Base-by-base conservation (phyloP, 2,329 filamentous ascomycete genomes). In the Pseudohalonectria lignicola region DNA sequence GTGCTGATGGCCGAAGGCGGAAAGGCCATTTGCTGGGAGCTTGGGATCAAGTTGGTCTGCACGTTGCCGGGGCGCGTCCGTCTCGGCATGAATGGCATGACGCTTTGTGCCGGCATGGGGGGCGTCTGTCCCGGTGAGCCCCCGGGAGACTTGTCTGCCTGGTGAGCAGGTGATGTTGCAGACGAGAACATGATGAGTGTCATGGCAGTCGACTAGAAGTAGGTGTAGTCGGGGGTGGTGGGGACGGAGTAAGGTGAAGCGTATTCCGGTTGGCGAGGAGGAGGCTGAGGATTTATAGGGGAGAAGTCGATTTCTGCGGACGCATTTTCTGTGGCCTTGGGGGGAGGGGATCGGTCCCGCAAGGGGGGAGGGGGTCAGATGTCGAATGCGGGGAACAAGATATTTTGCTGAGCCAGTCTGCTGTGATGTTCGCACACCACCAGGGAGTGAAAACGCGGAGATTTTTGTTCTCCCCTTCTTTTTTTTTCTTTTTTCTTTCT, bases 1-100 rank as follows among this genome's bases (percentile, higher is more conserved):
- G 64, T 61, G 59, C 71, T 76, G 47, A 73, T 62, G 43, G 72
- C 66, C 26, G 73, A 76, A 29, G 61, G 53, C 25, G 72, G 68
- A 30, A 69, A 51, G 23, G 61, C 60, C 35, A 53, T 51, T 43
- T 63, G 49, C 35, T 55, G 55, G 21, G 55, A 26, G 42, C 60
- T 62, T 34, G 57, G 46, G 34, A 55, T 51, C 35, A 68, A 53
- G 44, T 56, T 60, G 39, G 69, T 71, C 48, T 70, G 67, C 39
- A 72, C 62, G 43, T 62, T 60, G 47, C 59, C 58, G 34, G 67
- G 67, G 52, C 66, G 63, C 41, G 60, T 52, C 41, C 61, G 62
- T 47, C 62, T 59, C 39, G 59, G 47, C 40, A 60, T 57, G 35
- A 55, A 47, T 30, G 61, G 19, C 23, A 19, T 26, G 30, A 9